Percentiles rank a stretch among this genome's conserved stretches.
Conservation (phyloP, 2,329 filamentous ascomycete genomes). For the Diaporthe longicolla region DNA sequence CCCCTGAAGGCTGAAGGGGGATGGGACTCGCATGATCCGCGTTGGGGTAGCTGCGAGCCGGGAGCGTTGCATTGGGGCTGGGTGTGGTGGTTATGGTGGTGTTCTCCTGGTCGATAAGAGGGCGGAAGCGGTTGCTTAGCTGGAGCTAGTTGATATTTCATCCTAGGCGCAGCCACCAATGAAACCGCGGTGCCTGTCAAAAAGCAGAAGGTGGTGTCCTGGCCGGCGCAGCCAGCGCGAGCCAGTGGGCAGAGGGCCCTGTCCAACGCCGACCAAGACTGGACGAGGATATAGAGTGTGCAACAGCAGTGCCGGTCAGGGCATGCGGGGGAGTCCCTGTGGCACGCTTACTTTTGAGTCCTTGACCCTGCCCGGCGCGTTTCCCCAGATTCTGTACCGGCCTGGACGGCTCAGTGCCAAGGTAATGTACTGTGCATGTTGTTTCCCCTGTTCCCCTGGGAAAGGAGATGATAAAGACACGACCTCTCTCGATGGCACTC, state of each 20-base stretch:
- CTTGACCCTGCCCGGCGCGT: not conserved
- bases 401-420: no score
- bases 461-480: not conserved
- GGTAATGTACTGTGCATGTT: no score
- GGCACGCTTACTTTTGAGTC: no score
- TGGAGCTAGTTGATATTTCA: conserved; percentile 18
- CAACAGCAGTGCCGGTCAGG: not conserved
- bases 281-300: not conserved
- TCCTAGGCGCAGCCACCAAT: conserved; percentile 2
- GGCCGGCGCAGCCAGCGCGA: not conserved
- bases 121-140: conserved; percentile 25
- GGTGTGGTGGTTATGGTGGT: conserved; percentile 1
- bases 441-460: not conserved
- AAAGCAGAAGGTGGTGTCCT: conserved; percentile 27
- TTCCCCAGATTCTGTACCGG: conserved; percentile 16
- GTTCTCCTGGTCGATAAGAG: conserved; percentile 18
- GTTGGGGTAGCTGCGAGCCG: conserved; percentile 24
- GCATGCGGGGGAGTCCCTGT: conserved; percentile 15
- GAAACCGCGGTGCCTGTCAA: conserved; percentile 27
- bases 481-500: not conserved
- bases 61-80: conserved; percentile 10
- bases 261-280: conserved; percentile 1
- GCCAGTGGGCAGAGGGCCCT: not conserved
- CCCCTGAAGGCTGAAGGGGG: not conserved
- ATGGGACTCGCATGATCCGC: conserved; percentile 22